Percentiles rank a stretch among this genome's conserved stretches.
Conservation (phyloP, 768 basidiomycete species). For the Phanerodontia chrysosporium region DNA sequence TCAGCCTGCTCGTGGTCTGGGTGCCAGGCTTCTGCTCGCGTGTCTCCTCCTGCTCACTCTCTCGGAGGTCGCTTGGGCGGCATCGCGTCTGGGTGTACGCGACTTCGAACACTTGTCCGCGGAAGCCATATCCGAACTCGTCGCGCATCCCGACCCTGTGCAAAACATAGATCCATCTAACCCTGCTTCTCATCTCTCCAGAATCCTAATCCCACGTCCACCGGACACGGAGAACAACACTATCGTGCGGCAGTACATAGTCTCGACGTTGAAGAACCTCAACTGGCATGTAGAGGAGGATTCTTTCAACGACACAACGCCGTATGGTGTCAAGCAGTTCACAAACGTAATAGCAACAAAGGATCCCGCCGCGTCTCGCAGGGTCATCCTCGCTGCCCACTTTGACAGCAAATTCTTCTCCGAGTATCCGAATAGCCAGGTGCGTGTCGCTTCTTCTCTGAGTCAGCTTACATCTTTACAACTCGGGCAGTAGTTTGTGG, state of each 20-base stretch:
- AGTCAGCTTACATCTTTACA: background rate
- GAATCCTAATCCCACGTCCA: constrained; percentile 80
- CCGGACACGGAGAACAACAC: constrained; percentile 78
- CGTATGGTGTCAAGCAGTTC: constrained; percentile 75
- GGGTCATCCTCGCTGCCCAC: constrained; percentile 87
- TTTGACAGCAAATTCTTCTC: constrained; percentile 91
- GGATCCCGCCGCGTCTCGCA: constrained; percentile 76
- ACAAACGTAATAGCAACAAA: constrained; percentile 95
- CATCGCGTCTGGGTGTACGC: constrained; percentile 32
- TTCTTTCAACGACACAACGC: constrained; percentile 73
- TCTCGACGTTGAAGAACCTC: constrained; percentile 61
- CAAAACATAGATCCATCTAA: constrained; percentile 64
- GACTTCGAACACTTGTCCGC: constrained; percentile 42
- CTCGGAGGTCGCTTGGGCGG: constrained; percentile 23
- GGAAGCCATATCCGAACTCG: constrained; percentile 46
- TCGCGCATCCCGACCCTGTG: constrained; percentile 56
- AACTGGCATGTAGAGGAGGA: constrained; percentile 91
- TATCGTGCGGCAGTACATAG: constrained; percentile 76
- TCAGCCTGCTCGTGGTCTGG: background rate
- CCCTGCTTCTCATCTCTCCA: constrained; percentile 71
- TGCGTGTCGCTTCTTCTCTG: constrained; percentile 27
- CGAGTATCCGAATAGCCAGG: constrained; percentile 68
- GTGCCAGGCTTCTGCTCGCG: background rate
- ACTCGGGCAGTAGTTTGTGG: constrained; percentile 68
- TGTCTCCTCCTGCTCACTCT: constrained; percentile 6